Evolutionary conservation across 2,329 filamentous ascomycete genomes (phyloP).

Genomic region (Neobulgaria alba): DNA sequence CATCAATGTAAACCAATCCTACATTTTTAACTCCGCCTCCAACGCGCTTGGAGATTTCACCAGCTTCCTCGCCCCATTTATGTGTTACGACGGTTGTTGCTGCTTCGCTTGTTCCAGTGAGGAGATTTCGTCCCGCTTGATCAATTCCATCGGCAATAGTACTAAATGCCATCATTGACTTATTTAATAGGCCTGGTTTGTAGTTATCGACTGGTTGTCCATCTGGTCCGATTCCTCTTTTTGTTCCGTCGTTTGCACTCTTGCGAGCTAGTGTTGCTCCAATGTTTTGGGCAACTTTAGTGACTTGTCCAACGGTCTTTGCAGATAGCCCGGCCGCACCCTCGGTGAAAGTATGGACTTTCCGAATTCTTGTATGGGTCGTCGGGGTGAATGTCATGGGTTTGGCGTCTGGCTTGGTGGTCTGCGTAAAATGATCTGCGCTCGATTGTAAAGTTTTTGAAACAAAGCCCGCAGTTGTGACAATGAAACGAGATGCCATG

Average conservation of each 20-base stretch:
- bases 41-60: slow-evolving; percentile 63
- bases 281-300: slow-evolving; percentile 79
- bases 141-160: slow-evolving; percentile 92
- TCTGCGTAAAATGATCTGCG: slow-evolving; percentile 73
- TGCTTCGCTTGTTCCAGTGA: slow-evolving; percentile 67
- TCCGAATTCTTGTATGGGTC: slow-evolving; percentile 77
- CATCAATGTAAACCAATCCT: slow-evolving; percentile 93
- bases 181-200: slow-evolving; percentile 90
- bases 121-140: slow-evolving; percentile 69
- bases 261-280: slow-evolving; percentile 67
- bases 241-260: slow-evolving; percentile 44
- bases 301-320: slow-evolving; percentile 79
- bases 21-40: slow-evolving; percentile 92
- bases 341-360: slow-evolving; percentile 79
- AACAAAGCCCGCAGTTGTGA: slow-evolving; percentile 75
- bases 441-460: slow-evolving; percentile 68
- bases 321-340: slow-evolving; percentile 72
- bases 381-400: slow-evolving; percentile 82
- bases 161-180: slow-evolving; percentile 91
- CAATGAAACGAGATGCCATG: slow-evolving; percentile 81
- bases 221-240: slow-evolving; percentile 58
- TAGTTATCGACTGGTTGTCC: slow-evolving; percentile 54
- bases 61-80: slow-evolving; percentile 79
- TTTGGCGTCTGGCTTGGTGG: slow-evolving; percentile 66
- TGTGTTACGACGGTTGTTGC: slow-evolving; percentile 83